Evolutionary conservation across 257 asterid genomes (phyloP), one percentile per base, ranked within the genome.

Genomic region (Plantago major): DNA sequence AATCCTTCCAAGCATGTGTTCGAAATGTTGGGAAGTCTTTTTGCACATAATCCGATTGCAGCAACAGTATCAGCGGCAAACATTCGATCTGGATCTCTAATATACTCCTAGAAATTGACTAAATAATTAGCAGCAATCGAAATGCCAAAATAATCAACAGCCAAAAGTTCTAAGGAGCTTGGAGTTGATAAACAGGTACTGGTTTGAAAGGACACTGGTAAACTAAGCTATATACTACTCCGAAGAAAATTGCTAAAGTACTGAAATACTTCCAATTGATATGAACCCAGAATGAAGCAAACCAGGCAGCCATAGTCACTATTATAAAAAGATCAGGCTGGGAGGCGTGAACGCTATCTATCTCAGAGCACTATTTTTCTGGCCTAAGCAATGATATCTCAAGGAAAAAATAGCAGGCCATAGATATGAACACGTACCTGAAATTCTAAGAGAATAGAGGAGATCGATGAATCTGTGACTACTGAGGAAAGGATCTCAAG

Each of bases 1-100:
- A 93, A 85, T 64, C 89, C 89, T 81, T 93, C 95, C 82, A 93
- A 76, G 76, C 96, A 93, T 66, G 80, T 72, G 33, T 67, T 78
- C 48, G 94, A 84, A 15, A 84, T 84, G 60, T 70, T 80, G 43
- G 95, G 94, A 62, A 93, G 88, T 64, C 78, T 83, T 74, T 80
- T 80, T 1, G 88, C 95, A 67, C 99, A 89, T 68, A 87, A 76
- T 69, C 96, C 96, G 58, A 93, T 89, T 46, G 99, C 92, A 77
- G 93, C 86, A 60, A 86, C 95, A 63, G 96, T 80, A 83, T 89
- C 96, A 53, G 99, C 89, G 70, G 99, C 96, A 81, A 93, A 87
- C 72, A 77, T 80, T 71, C 99, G 78, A 73, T 87, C 95, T 63
- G 95, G 94, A 72, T 93, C 99, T 79, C 89, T 89, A 51, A 87